Base-by-base conservation (phyloP, 1,284 basidiomycete species). In the Rhodotorula glutinis region DNA sequence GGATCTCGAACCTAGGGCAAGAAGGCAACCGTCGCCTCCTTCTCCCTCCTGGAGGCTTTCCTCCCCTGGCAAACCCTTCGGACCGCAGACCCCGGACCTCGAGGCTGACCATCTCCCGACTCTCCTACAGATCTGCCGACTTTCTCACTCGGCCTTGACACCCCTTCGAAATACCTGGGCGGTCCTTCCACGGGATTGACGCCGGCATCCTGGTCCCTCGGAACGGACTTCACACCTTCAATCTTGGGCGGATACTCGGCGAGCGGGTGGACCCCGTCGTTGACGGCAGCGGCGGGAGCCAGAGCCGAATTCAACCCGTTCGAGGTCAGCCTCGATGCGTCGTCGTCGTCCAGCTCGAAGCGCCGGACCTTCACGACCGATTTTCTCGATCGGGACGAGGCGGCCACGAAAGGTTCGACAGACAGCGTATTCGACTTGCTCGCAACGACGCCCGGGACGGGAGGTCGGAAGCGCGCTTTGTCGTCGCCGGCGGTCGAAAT, bases 271-370 rank as follows among this genome's bases (percentile, higher is more conserved):
- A 68, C 62, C 1, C 66, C 66, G 4, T 61, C 62, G 1, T 30
- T 67, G 51, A 23, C 38, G 5, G 44, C 11, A 23, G 3, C 29
- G 13, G 40, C 27, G 7, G 27, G 55, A 14, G 1, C 27, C 8
- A 16, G 3, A 14, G 41, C 21, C 59, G 65, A 70, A 40, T 44
- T 52, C 33, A 66, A 70, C 57, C 68, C 68, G 40, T 70, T 70
- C 59, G 68, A 66, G 56, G 29, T 62, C 27, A 66, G 59, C 27
- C 57, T 70, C 4, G 60, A 52, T 43, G 16, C 19, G 27, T 43
- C 51, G 38, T 43, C 41, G 54, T 47, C 3, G 40, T n/a, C n/a
- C n/a, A n/a, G n/a, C n/a, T n/a, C 44, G 13, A 56, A 23, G 59
- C 54, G 66, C 17, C 58, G 55, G 10, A 53, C 59, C 27, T 25